A percentile compares a stretch with the other conserved stretches of the same genome.
Evolutionary conservation across 768 basidiomycete genomes (phyloP).

Genomic region (Leccinum fibrillosum): DNA sequence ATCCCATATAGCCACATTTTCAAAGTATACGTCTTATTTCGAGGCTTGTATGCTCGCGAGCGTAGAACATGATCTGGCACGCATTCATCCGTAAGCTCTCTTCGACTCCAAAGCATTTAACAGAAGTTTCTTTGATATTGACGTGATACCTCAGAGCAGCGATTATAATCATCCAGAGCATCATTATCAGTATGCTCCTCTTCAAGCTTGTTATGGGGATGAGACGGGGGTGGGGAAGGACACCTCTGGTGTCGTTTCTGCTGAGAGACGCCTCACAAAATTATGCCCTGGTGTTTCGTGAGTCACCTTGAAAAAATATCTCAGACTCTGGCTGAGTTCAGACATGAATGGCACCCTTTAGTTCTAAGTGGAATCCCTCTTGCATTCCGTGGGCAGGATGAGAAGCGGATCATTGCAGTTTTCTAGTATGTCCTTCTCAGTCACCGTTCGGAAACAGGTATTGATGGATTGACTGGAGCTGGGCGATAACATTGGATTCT

Average conservation of each 20-base stretch:
- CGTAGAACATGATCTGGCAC: not conserved
- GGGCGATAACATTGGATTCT: conserved; percentile 14
- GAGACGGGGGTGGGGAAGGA: conserved; percentile 39
- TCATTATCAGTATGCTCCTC: conserved; percentile 38
- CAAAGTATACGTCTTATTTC: not conserved
- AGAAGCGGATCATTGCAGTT: not conserved
- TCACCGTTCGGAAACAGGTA: not conserved
- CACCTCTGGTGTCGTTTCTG: conserved; percentile 38
- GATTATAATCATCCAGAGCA: conserved; percentile 32
- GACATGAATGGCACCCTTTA: not conserved
- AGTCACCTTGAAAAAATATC: not conserved
- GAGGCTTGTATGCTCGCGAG: conserved; percentile 27
- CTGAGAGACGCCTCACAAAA: conserved; percentile 47
- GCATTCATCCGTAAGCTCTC: conserved; percentile 16
- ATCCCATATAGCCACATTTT: conserved; percentile 20
- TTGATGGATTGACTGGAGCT: conserved; percentile 11
- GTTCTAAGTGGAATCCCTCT: conserved; percentile 3
- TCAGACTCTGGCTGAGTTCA: not conserved
- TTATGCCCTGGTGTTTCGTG: conserved; percentile 40
- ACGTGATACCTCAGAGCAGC: conserved; percentile 5
- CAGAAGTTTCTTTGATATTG: not conserved
- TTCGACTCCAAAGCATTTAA: not conserved
- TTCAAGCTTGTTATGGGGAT: conserved; percentile 35
- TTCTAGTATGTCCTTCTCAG: conserved; percentile 3
- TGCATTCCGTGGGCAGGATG: not conserved